phyloP scores from a whole-genome alignment of 352 stramenopile genomes.

The Aphanomyces astaci region DNA sequence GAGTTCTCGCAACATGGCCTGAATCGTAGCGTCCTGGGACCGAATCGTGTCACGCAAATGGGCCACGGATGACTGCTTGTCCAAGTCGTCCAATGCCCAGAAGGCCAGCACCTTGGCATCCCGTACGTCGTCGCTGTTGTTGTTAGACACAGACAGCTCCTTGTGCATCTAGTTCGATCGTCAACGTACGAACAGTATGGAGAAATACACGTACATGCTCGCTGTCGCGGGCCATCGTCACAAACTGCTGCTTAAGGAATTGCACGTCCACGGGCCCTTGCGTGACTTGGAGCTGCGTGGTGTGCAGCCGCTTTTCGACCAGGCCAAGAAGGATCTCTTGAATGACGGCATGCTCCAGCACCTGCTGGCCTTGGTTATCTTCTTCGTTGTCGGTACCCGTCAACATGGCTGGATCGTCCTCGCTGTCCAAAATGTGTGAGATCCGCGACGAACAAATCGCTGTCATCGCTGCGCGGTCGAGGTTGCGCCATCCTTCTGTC shows the following conservation, averaged over 20 bases:
- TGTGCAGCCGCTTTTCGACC: slow-evolving; percentile 9
- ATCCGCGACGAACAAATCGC: slow-evolving; percentile 4
- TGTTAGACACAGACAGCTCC: background rate
- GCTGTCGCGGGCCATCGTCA: slow-evolving; percentile 15
- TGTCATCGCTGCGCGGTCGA: background rate
- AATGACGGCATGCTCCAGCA: slow-evolving; percentile 10
- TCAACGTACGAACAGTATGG: background rate
- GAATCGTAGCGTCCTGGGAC: slow-evolving; percentile 9
- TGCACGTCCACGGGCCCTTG: slow-evolving; percentile 9
- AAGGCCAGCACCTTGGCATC: slow-evolving; percentile 17
- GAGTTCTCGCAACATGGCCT: slow-evolving; percentile 8
- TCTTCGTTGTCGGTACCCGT: background rate
- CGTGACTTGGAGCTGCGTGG: background rate
- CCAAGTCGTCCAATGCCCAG: slow-evolving; percentile 16
- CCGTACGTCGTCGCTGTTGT: background rate
- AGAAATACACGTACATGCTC: slow-evolving; percentile 18
- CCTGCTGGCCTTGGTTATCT: slow-evolving; percentile 8
- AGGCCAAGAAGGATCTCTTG: slow-evolving; percentile 13
- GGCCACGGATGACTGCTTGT: background rate
- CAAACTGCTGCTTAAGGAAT: slow-evolving; percentile 15
- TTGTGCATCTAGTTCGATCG: slow-evolving; percentile 9
- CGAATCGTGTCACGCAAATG: slow-evolving; percentile 18
- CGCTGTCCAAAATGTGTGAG: background rate
- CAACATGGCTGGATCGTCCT: background rate
- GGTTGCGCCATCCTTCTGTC: slow-evolving; percentile 5